Base-by-base conservation (phyloP, 768 basidiomycete species). In the Rickenella mellea region DNA sequence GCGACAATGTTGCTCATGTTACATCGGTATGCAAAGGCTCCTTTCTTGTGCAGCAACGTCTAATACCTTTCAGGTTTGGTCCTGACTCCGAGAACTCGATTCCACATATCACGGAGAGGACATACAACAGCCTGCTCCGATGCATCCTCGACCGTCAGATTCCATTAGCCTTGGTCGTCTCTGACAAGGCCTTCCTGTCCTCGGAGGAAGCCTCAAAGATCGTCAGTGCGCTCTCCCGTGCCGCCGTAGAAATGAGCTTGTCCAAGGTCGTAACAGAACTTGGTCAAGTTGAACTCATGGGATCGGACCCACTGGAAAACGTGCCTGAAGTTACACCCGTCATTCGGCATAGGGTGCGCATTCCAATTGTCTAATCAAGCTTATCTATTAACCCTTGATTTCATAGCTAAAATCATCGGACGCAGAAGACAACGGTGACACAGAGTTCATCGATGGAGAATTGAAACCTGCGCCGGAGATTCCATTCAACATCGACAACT, bases 401-500 rank as follows among this genome's bases (percentile, higher is more conserved):
- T n/a, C n/a, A n/a, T n/a, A n/a, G n/a, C n/a, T n/a, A n/a, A n/a
- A n/a, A n/a, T n/a, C n/a, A n/a, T n/a, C 12, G 20, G 47, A 49
- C 15, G 42, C 44, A 27, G 14, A 28, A 26, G 21, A 37, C 6
- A 6, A 40, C 29, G 44, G 44, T 17, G 44, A 45, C 15, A 29
- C 14, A 15, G 41, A 41, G n/a, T n/a, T n/a, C n/a, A n/a, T n/a
- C n/a, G n/a, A n/a, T n/a, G 21, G 42, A 47, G 50, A 51, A 42
- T n/a, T n/a, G n/a, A n/a, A n/a, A n/a, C n/a, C n/a, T n/a, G n/a
- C n/a, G n/a, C n/a, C n/a, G n/a, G 68, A 74, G 48, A 63, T 86
- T 6, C 85, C 85, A 2, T 90, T 86, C 64, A 87, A 89, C 55
- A 68, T 91, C 39, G 67, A 71, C 17, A 76, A 74, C 39, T 69